A percentile compares a stretch with the other conserved stretches of the same genome.
phyloP scores from a whole-genome alignment of 2,329 filamentous ascomycete genomes.

The Aspergillus viridinutans region DNA sequence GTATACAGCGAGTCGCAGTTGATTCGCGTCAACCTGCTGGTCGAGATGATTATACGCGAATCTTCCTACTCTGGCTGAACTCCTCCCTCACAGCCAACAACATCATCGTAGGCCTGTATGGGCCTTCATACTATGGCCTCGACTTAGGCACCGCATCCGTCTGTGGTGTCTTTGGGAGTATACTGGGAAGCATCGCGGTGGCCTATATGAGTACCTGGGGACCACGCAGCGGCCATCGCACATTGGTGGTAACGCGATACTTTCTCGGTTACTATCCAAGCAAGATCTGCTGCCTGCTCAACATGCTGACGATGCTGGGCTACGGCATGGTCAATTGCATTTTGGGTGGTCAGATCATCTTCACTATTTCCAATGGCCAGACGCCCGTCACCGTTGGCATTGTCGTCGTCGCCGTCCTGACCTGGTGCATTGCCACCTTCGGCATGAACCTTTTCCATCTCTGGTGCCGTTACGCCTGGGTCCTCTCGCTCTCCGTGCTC shows the following conservation, averaged over 20 bases:
- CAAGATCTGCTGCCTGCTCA: conserved; percentile 35
- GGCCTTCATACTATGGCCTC: conserved; percentile 33
- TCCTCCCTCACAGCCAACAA: conserved; percentile 37
- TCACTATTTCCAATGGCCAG: conserved; percentile 30
- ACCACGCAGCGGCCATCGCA: conserved; percentile 36
- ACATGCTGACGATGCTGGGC: conserved; percentile 38
- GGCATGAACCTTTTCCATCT: conserved; percentile 39
- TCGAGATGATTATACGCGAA: conserved; percentile 8
- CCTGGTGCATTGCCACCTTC: conserved; percentile 32
- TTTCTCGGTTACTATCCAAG: conserved; percentile 40
- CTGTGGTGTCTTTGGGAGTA: conserved; percentile 31
- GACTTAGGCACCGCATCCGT: conserved; percentile 36
- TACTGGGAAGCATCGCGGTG: conserved; percentile 27
- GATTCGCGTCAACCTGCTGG: conserved; percentile 5
- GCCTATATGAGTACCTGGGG: conserved; percentile 40
- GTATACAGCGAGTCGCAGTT: conserved; percentile 7
- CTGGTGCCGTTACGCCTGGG: conserved; percentile 34
- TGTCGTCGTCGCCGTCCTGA: conserved; percentile 30
- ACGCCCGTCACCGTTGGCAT: conserved; percentile 35
- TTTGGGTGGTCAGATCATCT: conserved; percentile 39
- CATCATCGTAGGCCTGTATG: conserved; percentile 36
- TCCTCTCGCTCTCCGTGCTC: conserved; percentile 19
- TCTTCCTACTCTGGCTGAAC: conserved; percentile 33
- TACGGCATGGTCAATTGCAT: conserved; percentile 40
- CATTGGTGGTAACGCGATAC: conserved; percentile 36